Conservation (phyloP, 768 basidiomycete genomes). For the Lepiota venenata region DNA sequence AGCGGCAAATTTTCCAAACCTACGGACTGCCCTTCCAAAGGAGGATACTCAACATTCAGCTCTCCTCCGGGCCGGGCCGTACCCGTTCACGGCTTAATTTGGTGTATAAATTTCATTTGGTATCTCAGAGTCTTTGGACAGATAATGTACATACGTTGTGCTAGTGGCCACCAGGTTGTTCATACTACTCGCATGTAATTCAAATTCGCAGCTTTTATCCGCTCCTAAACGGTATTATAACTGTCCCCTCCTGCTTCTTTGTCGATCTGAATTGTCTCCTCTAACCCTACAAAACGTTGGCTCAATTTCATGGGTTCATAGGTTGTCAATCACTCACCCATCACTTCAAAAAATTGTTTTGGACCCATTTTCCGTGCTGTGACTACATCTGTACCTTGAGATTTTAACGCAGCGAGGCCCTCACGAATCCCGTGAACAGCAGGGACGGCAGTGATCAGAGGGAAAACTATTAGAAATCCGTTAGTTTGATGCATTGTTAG, state of each 20-base stretch:
- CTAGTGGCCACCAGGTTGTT: too few species aligned
- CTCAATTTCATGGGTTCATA: too few species aligned
- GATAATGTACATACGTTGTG: too few species aligned
- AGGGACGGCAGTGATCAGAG: conserved; percentile 44
- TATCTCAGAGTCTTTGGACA: too few species aligned
- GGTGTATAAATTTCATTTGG: too few species aligned
- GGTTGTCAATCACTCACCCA: conserved; percentile 28
- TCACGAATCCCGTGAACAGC: conserved; percentile 45
- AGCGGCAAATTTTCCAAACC: too few species aligned
- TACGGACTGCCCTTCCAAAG: too few species aligned
- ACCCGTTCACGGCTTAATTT: too few species aligned
- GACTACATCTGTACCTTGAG: conserved; percentile 44
- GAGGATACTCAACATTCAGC: too few species aligned
- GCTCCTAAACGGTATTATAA: neutral
- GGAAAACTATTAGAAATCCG: conserved; percentile 35
- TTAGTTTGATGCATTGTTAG: neutral
- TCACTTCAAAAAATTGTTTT: conserved; percentile 47
- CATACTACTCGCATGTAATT: too few species aligned
- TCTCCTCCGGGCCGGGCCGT: too few species aligned
- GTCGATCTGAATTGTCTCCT: conserved; percentile 22
- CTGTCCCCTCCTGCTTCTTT: conserved; percentile 12
- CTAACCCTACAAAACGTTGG: conserved; percentile 15
- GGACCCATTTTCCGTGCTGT: conserved; percentile 43
- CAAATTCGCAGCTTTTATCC: too few species aligned
- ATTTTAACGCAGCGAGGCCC: conserved; percentile 44